Evolutionary conservation across 768 basidiomycete species (phyloP).

Genomic region (Russula compacta): DNA sequence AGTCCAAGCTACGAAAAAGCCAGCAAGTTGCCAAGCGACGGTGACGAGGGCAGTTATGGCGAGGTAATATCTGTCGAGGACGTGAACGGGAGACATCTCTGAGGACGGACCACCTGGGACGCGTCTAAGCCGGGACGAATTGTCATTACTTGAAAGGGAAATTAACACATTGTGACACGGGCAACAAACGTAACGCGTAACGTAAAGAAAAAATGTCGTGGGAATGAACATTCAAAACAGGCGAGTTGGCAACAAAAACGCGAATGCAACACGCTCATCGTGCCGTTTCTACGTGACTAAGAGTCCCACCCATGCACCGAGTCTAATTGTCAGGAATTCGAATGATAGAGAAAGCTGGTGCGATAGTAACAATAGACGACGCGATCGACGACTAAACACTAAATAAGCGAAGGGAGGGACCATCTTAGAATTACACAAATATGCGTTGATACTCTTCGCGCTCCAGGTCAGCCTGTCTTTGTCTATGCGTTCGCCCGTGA

Average conservation of each 20-base stretch:
- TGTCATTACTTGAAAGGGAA: neutral
- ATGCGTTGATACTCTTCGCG: conserved; percentile 1
- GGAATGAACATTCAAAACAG: neutral
- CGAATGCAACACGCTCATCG: neutral
- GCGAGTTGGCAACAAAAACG: neutral
- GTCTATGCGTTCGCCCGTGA: conserved; percentile 38
- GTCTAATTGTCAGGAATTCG: neutral
- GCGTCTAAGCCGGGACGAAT: too few species aligned
- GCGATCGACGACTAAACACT: neutral
- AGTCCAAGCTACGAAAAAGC: conserved; percentile 60
- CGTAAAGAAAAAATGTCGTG: neutral
- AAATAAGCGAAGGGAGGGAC: neutral
- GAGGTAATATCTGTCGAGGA: conserved; percentile 43
- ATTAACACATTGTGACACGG: too few species aligned
- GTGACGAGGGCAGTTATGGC: conserved; percentile 43
- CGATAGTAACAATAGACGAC: neutral
- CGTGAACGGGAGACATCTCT: conserved; percentile 16
- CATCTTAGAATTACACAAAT: conserved; percentile 6
- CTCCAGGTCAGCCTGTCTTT: neutral
- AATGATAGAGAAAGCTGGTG: neutral
- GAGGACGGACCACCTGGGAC: too few species aligned
- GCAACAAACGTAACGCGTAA: neutral
- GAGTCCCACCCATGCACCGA: neutral
- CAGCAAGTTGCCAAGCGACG: conserved; percentile 47
- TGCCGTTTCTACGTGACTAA: neutral